Evolutionary conservation across 2,329 filamentous ascomycete genomes (phyloP), one percentile per base, ranked within the genome.

Genomic region (Nemania bipapillata): DNA sequence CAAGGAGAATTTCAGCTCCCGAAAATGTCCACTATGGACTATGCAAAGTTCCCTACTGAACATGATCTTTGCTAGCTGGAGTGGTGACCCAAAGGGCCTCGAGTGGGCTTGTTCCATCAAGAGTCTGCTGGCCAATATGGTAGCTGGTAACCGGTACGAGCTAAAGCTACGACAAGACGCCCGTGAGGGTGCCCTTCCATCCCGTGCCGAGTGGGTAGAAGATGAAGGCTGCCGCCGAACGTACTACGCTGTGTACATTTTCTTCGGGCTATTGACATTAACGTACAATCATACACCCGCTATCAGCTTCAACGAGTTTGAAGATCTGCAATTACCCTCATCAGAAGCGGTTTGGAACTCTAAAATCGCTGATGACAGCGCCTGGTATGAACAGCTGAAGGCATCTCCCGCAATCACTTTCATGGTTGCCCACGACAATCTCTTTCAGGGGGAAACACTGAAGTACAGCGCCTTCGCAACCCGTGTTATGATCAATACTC

Each of bases 61-160:
- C 85, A 98, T 98, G 96, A 91, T 97, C 73, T 98, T 99, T 80
- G 94, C 96, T 63, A 98, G 94, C 85, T 99, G 96, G 96, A 98
- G 96, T 80, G 96, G 96, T 76, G 96, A 98, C 77, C 92, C 96
- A 40, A 98, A 97, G 82, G 96, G 96, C 42, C 86, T 99, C 2
- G 96, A 99, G 81, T 99, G 96, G 96, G 94, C 96, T 40, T 98
- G 95, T 81, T 98, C 96, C 1, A 98, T 99, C 82, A 98, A 98
- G 87, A 97, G 94, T 84, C 86, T 98, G 45, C 88, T 99, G 57
- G 95, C 95, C 73, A 98, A 98, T 82, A 98, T 99, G 95, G 96
- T 99, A 65, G 93, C 95, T 66, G 96, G 96, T 68, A 98, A 97
- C 79, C 90, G 94, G 58, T 98, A 98, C 79, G 96, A 99, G 82